Evolutionary conservation across 371 early-diverging fungal genomes (phyloP).

Genomic region (Dentiscutata heterogama): DNA sequence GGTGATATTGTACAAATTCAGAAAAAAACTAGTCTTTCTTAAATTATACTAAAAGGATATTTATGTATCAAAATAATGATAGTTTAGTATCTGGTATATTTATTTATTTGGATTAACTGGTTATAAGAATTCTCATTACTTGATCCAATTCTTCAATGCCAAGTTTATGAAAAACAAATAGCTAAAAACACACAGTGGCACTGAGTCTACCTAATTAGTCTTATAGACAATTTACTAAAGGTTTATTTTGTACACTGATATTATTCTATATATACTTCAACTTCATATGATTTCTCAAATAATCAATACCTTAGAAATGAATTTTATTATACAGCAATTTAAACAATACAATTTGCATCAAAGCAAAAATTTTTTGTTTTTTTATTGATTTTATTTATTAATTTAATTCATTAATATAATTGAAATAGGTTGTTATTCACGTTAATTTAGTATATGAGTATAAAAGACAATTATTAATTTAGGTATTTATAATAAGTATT

Average conservation of each 20-base stretch:
- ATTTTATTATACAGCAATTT: too few species aligned
- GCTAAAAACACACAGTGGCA: not conserved
- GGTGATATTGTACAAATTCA: slow-evolving; percentile 16
- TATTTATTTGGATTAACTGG: not conserved
- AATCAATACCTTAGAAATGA: too few species aligned
- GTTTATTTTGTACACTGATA: not conserved
- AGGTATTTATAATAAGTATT: too few species aligned
- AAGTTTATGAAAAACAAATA: not conserved
- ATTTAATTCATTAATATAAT: too few species aligned
- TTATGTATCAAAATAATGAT: slow-evolving; percentile 2
- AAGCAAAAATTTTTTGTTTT: too few species aligned
- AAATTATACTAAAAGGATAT: not conserved
- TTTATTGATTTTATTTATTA: too few species aligned
- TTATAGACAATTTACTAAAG: not conserved
- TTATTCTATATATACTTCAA: too few species aligned
- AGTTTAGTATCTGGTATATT: not conserved
- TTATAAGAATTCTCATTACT: not conserved
- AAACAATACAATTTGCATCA: too few species aligned
- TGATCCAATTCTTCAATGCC: not conserved
- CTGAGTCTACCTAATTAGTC: not conserved
- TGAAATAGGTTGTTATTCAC: too few species aligned
- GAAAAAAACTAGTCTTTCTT: not conserved
- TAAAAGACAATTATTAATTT: too few species aligned
- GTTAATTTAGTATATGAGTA: too few species aligned
- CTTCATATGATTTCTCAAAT: too few species aligned